phyloP scores from a whole-genome alignment of 768 basidiomycete genomes.

The Phaffia tasmanica region DNA sequence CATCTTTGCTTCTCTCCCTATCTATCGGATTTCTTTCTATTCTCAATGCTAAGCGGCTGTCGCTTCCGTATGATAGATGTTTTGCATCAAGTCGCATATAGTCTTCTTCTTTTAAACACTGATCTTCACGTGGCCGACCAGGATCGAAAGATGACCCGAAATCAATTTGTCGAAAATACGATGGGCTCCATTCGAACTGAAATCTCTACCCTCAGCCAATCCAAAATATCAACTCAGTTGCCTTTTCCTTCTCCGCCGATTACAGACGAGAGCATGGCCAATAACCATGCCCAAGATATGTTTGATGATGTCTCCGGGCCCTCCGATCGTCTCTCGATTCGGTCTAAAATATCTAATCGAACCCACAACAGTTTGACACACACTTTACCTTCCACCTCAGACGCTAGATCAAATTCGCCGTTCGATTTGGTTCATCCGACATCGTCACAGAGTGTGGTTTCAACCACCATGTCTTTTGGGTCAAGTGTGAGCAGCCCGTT shows the following conservation, averaged over 20 bases:
- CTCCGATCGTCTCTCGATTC: no score
- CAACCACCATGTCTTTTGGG: neutral
- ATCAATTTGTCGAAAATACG: conserved; percentile 86
- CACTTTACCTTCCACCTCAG: neutral
- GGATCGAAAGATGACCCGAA: conserved; percentile 74
- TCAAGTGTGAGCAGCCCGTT: neutral
- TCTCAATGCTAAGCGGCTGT: neutral
- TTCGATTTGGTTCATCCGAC: neutral
- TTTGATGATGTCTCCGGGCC: conserved; percentile 5
- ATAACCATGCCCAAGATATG: conserved; percentile 11
- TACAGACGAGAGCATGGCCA: conserved; percentile 48
- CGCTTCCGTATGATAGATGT: conserved; percentile 47
- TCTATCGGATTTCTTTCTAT: neutral
- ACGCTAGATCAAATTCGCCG: conserved; percentile 6
- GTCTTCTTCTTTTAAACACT: conserved; percentile 85
- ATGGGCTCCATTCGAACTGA: conserved; percentile 64
- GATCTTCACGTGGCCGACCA: conserved; percentile 94
- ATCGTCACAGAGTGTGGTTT: neutral
- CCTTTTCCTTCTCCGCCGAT: conserved; percentile 52
- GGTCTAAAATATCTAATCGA: no score
- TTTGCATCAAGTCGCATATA: conserved; percentile 90
- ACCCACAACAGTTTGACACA: no score
- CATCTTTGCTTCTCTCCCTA: neutral
- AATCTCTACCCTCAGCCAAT: conserved; percentile 42
- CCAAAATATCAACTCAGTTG: conserved; percentile 45